Conservation (phyloP, 768 basidiomycete species). For the Panus rudis region DNA sequence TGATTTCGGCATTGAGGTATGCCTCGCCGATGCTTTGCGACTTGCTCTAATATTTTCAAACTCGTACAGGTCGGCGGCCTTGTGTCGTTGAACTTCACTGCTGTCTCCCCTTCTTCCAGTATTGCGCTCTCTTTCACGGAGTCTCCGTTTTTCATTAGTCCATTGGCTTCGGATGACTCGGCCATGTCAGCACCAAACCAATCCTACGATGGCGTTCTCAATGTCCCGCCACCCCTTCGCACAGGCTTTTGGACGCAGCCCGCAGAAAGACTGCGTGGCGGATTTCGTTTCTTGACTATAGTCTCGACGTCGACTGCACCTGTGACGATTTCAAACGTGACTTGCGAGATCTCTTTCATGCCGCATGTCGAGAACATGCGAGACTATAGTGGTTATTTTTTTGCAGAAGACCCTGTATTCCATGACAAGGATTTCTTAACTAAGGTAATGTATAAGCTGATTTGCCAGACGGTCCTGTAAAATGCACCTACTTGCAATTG, state of each 20-base stretch:
- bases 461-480: neutral
- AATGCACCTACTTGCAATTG: neutral
- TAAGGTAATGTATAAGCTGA: constrained; percentile 26
- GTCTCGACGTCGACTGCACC: constrained; percentile 28
- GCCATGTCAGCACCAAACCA: constrained; percentile 30
- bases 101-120: constrained; percentile 25
- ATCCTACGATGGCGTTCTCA: constrained; percentile 38
- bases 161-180: constrained; percentile 44
- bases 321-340: constrained; percentile 40
- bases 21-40: constrained; percentile 5
- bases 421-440: constrained; percentile 43
- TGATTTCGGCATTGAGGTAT: constrained; percentile 50
- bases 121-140: constrained; percentile 53
- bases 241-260: constrained; percentile 45
- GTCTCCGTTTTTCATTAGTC: constrained; percentile 47
- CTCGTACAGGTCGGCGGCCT: constrained; percentile 42
- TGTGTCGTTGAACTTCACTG: constrained; percentile 40
- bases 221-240: constrained; percentile 29
- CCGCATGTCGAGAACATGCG: constrained; percentile 43
- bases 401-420: constrained; percentile 35
- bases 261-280: constrained; percentile 37
- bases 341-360: constrained; percentile 46
- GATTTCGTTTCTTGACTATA: constrained; percentile 48
- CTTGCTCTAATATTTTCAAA: neutral
- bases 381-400: constrained; percentile 49